Percentiles rank a stretch among this genome's conserved stretches.
Conservation (phyloP, 352 stramenopile genomes). For the Peronosclerospora sorghi region DNA sequence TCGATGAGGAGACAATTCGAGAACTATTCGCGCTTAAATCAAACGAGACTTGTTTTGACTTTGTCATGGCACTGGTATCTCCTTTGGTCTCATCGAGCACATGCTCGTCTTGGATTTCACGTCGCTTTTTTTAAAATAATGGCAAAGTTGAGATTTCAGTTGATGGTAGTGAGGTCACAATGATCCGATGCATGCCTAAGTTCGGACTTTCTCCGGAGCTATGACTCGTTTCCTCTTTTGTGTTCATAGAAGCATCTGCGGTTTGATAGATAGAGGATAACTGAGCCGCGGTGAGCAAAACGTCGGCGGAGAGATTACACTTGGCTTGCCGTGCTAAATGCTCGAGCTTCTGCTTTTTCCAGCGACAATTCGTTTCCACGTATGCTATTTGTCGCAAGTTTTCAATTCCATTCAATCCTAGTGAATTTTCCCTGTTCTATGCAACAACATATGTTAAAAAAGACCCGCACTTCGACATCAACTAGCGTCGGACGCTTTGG, state of each 20-base stretch:
- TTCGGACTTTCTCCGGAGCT: conserved; percentile 32
- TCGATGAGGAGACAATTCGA: conserved; percentile 1
- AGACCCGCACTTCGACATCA: too few relatives aligned
- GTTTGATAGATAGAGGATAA: conserved; percentile 13
- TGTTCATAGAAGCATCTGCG: neutral
- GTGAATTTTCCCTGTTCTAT: too few relatives aligned
- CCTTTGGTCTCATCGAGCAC: neutral
- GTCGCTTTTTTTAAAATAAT: conserved; percentile 72
- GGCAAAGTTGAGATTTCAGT: neutral
- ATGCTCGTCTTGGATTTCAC: conserved; percentile 8
- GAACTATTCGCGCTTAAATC: conserved; percentile 20
- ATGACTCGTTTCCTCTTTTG: conserved; percentile 18
- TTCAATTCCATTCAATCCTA: too few relatives aligned
- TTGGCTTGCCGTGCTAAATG: conserved; percentile 16
- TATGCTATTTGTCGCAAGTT: conserved; percentile 67
- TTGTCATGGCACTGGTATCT: conserved; percentile 1
- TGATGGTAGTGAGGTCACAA: neutral
- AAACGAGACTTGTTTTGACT: conserved; percentile 63
- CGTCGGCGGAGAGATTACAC: conserved; percentile 24
- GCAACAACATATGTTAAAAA: too few relatives aligned
- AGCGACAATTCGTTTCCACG: conserved; percentile 27
- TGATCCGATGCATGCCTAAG: conserved; percentile 10
- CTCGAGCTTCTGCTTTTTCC: conserved; percentile 27
- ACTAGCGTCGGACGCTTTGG: too few relatives aligned
- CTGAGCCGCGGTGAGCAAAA: conserved; percentile 25